These are phyloP conservation scores for Diplotaxis tenuifolia DNA, from an alignment of 345 rosid species.

Conservation along the genomic window DNA sequence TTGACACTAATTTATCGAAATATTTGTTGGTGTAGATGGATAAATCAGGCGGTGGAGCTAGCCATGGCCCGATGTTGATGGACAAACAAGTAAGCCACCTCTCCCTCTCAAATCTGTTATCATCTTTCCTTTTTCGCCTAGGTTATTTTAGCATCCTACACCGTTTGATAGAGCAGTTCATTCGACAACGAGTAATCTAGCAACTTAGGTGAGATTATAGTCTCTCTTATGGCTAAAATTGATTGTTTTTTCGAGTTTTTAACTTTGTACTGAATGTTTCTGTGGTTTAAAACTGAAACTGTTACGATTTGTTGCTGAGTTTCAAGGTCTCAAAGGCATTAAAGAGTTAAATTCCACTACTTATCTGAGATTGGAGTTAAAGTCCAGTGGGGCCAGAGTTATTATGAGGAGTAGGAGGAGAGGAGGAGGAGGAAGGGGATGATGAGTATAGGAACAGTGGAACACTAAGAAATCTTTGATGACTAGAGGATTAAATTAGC, in stretches of 20 bases:
- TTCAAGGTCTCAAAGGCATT: no score
- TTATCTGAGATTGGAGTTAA: no score
- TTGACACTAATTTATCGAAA: no score
- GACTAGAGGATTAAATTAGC: no score
- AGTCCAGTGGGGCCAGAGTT: no score
- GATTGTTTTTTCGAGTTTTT: not conserved
- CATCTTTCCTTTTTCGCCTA: not conserved
- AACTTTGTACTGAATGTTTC: not conserved
- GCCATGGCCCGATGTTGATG: conserved; percentile 62
- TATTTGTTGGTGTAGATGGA: not conserved
- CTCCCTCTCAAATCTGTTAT: not conserved
- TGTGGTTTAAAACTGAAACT: not conserved
- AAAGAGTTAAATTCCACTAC: no score
- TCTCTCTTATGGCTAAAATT: not conserved
- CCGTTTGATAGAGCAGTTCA: not conserved
- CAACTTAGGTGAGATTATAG: not conserved
- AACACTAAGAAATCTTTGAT: no score
- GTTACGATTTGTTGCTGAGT: not conserved
- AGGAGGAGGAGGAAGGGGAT: no score
- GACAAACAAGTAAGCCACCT: conserved; percentile 55
- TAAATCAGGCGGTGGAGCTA: conserved; percentile 60
- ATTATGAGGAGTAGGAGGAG: no score
- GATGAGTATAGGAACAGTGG: no score
- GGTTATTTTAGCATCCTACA: not conserved
- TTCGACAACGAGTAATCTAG: not conserved